Conservation (phyloP, 2,329 filamentous ascomycete species). For the Fusarium sublunatum region DNA sequence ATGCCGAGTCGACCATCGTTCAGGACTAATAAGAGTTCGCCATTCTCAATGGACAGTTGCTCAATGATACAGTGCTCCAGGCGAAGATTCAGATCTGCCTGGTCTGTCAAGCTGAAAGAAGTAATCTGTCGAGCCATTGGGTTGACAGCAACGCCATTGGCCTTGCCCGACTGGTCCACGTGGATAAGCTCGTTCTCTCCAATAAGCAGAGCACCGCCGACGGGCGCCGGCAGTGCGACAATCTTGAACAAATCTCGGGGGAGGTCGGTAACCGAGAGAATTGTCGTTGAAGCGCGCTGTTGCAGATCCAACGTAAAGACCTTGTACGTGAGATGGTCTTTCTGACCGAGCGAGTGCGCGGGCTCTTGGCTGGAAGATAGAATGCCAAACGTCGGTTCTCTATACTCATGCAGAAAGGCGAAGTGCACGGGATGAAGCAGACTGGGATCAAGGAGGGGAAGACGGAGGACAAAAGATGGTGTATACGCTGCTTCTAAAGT, state of each 20-base stretch:
- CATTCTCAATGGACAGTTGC: slow-evolving; percentile 77
- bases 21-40: slow-evolving; percentile 86
- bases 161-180: slow-evolving; percentile 93
- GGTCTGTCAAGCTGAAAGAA: slow-evolving; percentile 85
- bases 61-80: slow-evolving; percentile 86
- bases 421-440: slow-evolving; percentile 91
- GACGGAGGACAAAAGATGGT: slow-evolving; percentile 90
- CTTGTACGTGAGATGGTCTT: slow-evolving; percentile 88
- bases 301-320: slow-evolving; percentile 96
- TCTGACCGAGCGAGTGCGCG: slow-evolving; percentile 83
- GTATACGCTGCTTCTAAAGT: slow-evolving; percentile 76
- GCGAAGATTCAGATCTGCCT: slow-evolving; percentile 81
- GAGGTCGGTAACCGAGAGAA: slow-evolving; percentile 85
- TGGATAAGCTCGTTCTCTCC: slow-evolving; percentile 94
- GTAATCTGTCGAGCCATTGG: slow-evolving; percentile 86
- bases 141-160: slow-evolving; percentile 93
- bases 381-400: slow-evolving; percentile 96
- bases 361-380: slow-evolving; percentile 80
- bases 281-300: slow-evolving; percentile 90
- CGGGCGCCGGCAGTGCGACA: slow-evolving; percentile 82
- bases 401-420: slow-evolving; percentile 94
- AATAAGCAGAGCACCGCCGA: slow-evolving; percentile 88
- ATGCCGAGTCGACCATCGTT: slow-evolving; percentile 79
- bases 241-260: slow-evolving; percentile 89
- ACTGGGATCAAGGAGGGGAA: slow-evolving; percentile 87